A percentile compares a stretch with the other conserved stretches of the same genome.
Evolutionary conservation across 1,284 basidiomycete genomes (phyloP).

Genomic region (Leccinum subspadiceum): DNA sequence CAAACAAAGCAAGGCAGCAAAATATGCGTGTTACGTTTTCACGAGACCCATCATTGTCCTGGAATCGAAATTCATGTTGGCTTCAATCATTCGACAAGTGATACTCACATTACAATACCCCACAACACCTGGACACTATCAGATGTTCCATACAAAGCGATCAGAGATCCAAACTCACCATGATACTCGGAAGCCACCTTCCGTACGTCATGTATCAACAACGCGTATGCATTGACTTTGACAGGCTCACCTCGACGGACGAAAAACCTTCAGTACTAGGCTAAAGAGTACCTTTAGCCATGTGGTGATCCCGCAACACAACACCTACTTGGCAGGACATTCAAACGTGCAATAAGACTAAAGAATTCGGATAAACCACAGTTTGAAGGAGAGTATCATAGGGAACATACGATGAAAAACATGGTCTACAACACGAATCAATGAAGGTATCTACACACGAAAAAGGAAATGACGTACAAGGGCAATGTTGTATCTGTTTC

Average conservation of each 20-base stretch:
- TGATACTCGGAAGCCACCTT: constrained; percentile 44
- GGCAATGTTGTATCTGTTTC: constrained; percentile 64
- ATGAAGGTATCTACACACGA: background rate
- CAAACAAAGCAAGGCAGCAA: constrained; percentile 2
- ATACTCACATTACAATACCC: constrained; percentile 47
- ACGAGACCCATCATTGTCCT: constrained; percentile 69
- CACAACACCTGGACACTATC: constrained; percentile 39
- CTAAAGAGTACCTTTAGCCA: constrained; percentile 27
- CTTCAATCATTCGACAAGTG: background rate
- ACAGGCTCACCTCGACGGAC: constrained; percentile 44
- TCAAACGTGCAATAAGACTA: constrained; percentile 29
- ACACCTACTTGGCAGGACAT: constrained; percentile 34
- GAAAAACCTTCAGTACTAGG: constrained; percentile 48
- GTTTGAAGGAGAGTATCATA: background rate
- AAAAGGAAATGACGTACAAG: constrained; percentile 42
- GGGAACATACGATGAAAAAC: constrained; percentile 61
- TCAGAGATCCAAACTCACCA: constrained; percentile 30
- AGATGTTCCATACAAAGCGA: background rate
- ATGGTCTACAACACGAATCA: constrained; percentile 46
- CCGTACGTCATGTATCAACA: constrained; percentile 8
- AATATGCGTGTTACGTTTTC: constrained; percentile 44
- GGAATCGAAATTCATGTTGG: background rate
- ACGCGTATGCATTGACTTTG: background rate
- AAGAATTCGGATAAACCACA: background rate
- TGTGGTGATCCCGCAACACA: background rate